Conservation (phyloP, 1,284 basidiomycete species). For the Malassezia globosa region DNA sequence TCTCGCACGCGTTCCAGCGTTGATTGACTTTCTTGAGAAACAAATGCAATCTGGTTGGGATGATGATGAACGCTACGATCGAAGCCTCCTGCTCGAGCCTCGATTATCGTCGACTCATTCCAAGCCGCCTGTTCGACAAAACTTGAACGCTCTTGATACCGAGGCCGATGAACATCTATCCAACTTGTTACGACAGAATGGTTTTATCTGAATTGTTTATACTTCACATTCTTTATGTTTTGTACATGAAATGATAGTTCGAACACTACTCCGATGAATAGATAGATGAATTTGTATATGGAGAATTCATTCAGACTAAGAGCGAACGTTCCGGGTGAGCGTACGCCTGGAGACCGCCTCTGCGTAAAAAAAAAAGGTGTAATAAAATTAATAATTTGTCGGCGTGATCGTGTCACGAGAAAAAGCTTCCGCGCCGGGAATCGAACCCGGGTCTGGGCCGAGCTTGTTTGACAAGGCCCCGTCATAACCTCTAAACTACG, state of each 20-base stretch:
- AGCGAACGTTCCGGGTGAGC: too few relatives aligned
- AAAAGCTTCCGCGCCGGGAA: constrained; percentile 21
- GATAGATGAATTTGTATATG: too few relatives aligned
- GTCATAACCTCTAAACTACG: constrained; percentile 23
- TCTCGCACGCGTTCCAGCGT: constrained; percentile 58
- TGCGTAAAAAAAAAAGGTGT: background rate
- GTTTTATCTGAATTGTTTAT: constrained; percentile 55
- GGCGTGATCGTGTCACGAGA: constrained; percentile 4
- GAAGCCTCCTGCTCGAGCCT: constrained; percentile 76
- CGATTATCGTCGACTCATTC: constrained; percentile 55
- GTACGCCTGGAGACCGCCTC: too few relatives aligned
- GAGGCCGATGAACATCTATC: constrained; percentile 70
- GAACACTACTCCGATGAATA: too few relatives aligned
- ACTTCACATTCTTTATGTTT: background rate
- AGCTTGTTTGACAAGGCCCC: constrained; percentile 16
- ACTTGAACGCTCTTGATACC: too few relatives aligned
- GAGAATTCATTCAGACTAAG: too few relatives aligned
- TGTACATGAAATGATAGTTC: background rate
- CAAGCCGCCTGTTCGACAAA: background rate
- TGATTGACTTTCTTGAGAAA: constrained; percentile 67
- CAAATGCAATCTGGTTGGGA: constrained; percentile 52
- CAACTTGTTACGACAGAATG: constrained; percentile 69
- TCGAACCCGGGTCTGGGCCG: constrained; percentile 22
- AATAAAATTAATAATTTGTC: too few relatives aligned
- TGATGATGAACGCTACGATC: constrained; percentile 56